Percentiles rank a stretch among this genome's conserved stretches.
These are phyloP conservation scores for Hyparrhenia diplandra DNA, from an alignment of 176 grass and related monocot species.

Conservation along the genomic window DNA sequence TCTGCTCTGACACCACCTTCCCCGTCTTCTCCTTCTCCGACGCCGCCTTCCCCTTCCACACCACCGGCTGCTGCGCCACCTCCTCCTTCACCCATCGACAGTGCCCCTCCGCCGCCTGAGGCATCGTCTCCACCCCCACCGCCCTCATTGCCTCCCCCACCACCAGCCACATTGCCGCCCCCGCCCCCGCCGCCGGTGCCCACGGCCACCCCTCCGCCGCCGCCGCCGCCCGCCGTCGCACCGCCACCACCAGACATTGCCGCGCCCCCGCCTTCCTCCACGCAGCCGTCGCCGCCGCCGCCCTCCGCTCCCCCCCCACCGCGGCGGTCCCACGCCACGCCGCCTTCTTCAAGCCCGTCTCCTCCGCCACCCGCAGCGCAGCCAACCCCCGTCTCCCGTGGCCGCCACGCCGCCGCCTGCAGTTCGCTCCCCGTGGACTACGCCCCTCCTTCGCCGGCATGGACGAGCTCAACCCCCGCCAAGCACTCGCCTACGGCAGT, in stretches of 20 bases:
- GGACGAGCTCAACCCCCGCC: background rate
- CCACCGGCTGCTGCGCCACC: background rate
- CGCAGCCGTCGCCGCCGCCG: background rate
- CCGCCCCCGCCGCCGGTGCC: background rate
- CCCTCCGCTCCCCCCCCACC: background rate
- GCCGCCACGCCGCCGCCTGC: background rate
- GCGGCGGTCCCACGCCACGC: background rate
- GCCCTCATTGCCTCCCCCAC: background rate
- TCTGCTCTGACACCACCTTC: background rate
- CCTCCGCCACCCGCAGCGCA: background rate
- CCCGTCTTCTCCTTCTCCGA: background rate
- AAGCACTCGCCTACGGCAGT: conserved; percentile 3
- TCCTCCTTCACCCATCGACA: conserved; percentile 18
- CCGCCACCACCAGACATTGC: conserved; percentile 33
- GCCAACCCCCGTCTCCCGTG: background rate
- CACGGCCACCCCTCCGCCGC: conserved; percentile 25
- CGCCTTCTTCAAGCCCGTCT: conserved; percentile 12
- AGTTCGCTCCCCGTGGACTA: background rate
- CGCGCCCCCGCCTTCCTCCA: background rate
- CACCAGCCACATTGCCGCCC: conserved; percentile 20
- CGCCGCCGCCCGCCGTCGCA: background rate
- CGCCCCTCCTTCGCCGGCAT: conserved; percentile 10
- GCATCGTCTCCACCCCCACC: background rate
- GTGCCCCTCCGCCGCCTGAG: conserved; percentile 11
- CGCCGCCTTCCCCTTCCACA: background rate